Evolutionary conservation across 495 filamentous ascomycete genomes (phyloP).

Genomic region (Aspergillus steynii): DNA sequence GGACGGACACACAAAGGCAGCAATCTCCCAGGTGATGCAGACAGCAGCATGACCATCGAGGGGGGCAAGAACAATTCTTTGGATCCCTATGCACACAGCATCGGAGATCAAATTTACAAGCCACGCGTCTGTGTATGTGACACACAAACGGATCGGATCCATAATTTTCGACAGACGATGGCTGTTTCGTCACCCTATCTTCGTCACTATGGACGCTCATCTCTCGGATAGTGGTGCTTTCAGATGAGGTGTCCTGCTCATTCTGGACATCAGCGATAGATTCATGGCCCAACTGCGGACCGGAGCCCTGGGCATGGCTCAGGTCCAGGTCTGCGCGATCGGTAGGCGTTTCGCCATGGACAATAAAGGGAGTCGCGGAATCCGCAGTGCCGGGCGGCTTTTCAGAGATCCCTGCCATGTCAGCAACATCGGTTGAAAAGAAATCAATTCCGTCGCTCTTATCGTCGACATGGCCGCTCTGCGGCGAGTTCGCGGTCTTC

Average conservation of each 20-base stretch:
- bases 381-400: not conserved
- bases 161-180: not conserved
- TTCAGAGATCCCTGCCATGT: not conserved
- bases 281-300: not conserved
- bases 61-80: constrained; percentile 14
- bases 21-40: constrained; percentile 25
- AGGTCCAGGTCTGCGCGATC: not conserved
- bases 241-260: not conserved
- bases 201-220: constrained; percentile 4
- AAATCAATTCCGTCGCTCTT: not conserved
- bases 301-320: too few relatives aligned
- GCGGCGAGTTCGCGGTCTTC: not conserved
- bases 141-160: constrained; percentile 1
- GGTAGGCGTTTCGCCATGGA: not conserved
- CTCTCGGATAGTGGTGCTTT: not conserved
- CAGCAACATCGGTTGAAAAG: not conserved
- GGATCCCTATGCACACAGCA: constrained; percentile 22
- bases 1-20: constrained; percentile 13
- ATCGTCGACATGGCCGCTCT: not conserved
- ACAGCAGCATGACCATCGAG: constrained; percentile 22
- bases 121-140: constrained; percentile 7
- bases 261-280: not conserved
- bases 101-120: constrained; percentile 15
- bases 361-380: not conserved
- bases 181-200: not conserved